These are phyloP conservation scores for Puccinia brachypodii DNA, from an alignment of 1,284 basidiomycete species.

Conservation along the genomic window DNA sequence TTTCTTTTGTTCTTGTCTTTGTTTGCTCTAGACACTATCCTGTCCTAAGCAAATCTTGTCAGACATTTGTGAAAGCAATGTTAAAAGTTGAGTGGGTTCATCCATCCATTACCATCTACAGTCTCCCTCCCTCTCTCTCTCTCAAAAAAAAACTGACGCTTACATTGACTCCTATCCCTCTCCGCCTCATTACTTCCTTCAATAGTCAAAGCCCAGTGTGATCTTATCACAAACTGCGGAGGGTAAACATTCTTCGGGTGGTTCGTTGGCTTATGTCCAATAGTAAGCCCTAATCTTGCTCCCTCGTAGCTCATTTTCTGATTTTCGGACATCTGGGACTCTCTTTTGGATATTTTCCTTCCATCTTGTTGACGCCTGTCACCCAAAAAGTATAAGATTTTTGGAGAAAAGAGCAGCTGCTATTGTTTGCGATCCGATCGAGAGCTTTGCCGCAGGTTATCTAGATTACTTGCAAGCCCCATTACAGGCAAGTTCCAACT, in stretches of 20 bases:
- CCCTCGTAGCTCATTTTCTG: not conserved
- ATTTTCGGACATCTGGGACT: not conserved
- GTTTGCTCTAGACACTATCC: constrained; percentile 67
- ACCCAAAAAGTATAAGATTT: constrained; percentile 51
- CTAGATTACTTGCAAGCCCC: constrained; percentile 95
- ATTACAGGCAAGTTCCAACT: constrained; percentile 65
- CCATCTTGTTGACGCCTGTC: constrained; percentile 57
- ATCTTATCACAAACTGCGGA: constrained; percentile 71
- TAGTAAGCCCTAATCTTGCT: constrained; percentile 60
- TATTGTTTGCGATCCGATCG: constrained; percentile 66
- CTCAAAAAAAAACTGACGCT: not conserved
- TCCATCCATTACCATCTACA: not conserved
- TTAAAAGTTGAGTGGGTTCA: constrained; percentile 68
- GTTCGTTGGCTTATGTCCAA: constrained; percentile 82
- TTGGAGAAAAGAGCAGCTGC: constrained; percentile 60
- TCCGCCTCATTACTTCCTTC: not conserved
- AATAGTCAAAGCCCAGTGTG: constrained; percentile 74
- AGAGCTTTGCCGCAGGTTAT: constrained; percentile 87
- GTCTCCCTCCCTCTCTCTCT: not conserved
- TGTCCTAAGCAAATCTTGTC: constrained; percentile 86
- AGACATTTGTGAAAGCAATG: constrained; percentile 80
- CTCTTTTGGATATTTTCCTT: not conserved
- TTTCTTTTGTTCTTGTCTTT: not conserved
- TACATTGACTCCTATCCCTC: not conserved
- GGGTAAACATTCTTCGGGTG: constrained; percentile 72